Evolutionary conservation across 495 filamentous ascomycete genomes (phyloP).

Genomic region (Echria macrotheca): DNA sequence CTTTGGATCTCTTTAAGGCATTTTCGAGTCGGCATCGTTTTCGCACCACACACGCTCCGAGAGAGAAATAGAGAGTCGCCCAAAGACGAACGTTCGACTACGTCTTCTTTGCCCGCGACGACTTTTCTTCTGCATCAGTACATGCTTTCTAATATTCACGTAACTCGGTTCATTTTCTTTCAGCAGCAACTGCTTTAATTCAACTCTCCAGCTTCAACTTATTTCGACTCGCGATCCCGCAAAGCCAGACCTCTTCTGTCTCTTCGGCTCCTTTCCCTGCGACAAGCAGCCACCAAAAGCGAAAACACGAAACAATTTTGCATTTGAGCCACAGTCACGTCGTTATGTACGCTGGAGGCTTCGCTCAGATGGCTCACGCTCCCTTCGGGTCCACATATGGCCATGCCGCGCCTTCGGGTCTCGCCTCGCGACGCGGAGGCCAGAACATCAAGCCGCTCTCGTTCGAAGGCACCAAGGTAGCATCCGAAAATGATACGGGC

Average conservation of each 20-base stretch:
- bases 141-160: constrained; percentile 24
- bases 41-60: constrained; percentile 18
- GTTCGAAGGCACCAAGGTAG: constrained; percentile 55
- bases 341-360: constrained; percentile 96
- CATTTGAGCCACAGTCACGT: constrained; percentile 20
- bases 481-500: constrained; percentile 45
- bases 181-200: constrained; percentile 13
- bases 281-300: not conserved
- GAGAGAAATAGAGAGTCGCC: constrained; percentile 28
- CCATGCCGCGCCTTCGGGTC: constrained; percentile 72
- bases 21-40: constrained; percentile 25
- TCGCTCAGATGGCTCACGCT: constrained; percentile 98
- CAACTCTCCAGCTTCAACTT: too few relatives aligned
- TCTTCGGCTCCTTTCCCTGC: not conserved
- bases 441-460: constrained; percentile 82
- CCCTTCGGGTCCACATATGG: constrained; percentile 62
- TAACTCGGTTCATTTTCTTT: constrained; percentile 11
- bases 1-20: constrained; percentile 15
- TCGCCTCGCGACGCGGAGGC: constrained; percentile 74
- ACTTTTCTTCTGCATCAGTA: constrained; percentile 16
- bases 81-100: constrained; percentile 27
- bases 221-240: too few relatives aligned
- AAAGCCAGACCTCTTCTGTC: too few relatives aligned
- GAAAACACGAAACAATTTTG: constrained; percentile 3
- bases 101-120: constrained; percentile 23